Conservation (phyloP, 1,139 yeast genomes). For the Scheffersomyces stambukii region DNA sequence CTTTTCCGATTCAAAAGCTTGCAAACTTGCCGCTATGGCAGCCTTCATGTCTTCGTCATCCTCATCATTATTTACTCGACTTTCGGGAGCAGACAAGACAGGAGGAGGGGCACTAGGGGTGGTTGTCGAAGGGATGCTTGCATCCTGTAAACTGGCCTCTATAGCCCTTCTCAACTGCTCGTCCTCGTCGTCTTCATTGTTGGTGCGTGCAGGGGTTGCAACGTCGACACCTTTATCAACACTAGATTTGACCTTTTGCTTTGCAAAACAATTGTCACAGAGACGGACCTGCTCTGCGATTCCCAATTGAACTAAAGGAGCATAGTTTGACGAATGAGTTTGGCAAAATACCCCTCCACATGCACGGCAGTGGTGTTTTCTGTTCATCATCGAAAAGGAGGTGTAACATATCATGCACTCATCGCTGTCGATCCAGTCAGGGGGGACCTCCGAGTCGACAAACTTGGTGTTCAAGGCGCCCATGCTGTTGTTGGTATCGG, state of each 20-base stretch:
- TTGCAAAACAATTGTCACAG: constrained; percentile 82
- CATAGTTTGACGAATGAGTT: constrained; percentile 66
- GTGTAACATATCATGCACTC: constrained; percentile 93
- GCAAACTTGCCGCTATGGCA: constrained; percentile 90
- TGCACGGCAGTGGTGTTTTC: constrained; percentile 95
- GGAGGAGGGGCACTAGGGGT: constrained; percentile 14
- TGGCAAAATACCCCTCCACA: constrained; percentile 96
- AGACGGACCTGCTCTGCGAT: constrained; percentile 87
- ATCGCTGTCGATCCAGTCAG: constrained; percentile 96
- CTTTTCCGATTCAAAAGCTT: constrained; percentile 57
- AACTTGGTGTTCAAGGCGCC: constrained; percentile 40
- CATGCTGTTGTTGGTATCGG: constrained; percentile 40
- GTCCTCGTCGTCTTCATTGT: constrained; percentile 49
- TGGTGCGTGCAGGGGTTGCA: constrained; percentile 7
- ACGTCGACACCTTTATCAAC: too few relatives aligned
- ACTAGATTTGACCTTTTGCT: too few relatives aligned
- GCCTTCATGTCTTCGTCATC: constrained; percentile 90
- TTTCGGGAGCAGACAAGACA: constrained; percentile 5
- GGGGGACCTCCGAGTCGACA: constrained; percentile 89
- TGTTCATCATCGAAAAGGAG: constrained; percentile 71
- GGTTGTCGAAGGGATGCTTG: constrained; percentile 27
- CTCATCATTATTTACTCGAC: constrained; percentile 41
- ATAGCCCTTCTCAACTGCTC: constrained; percentile 78
- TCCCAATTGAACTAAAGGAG: constrained; percentile 79
- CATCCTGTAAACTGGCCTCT: constrained; percentile 68